Evolutionary conservation across 2,329 filamentous ascomycete species (phyloP).

Genomic region (Penicillium sp.): DNA sequence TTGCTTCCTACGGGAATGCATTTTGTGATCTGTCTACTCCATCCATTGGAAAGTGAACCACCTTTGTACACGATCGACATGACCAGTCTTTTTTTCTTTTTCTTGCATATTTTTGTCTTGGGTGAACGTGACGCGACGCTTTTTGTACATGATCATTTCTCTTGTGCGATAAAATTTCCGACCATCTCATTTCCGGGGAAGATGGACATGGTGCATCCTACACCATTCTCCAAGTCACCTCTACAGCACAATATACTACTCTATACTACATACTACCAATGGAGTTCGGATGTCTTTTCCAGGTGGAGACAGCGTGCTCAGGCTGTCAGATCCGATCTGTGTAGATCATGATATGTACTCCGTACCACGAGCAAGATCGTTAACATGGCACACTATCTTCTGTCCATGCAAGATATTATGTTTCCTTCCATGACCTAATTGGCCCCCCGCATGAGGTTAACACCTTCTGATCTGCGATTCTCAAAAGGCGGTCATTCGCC

Average conservation of each 20-base stretch:
- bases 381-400: too few relatives aligned
- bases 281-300: constrained; percentile 2
- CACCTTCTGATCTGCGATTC: too few relatives aligned
- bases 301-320: constrained; percentile 1
- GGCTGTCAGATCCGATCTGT: constrained; percentile 1
- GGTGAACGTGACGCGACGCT: constrained; percentile 2
- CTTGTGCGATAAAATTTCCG: constrained; percentile 6
- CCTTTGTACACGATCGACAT: constrained; percentile 28
- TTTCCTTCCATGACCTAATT: too few relatives aligned
- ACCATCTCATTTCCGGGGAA: too few relatives aligned
- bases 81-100: constrained; percentile 18
- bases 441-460: too few relatives aligned
- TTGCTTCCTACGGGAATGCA: constrained; percentile 6
- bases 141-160: constrained; percentile 17
- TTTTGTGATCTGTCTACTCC: constrained; percentile 9
- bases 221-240: too few relatives aligned
- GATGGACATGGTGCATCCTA: too few relatives aligned
- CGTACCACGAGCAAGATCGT: too few relatives aligned
- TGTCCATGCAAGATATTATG: too few relatives aligned
- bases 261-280: neutral
- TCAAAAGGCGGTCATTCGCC: neutral
- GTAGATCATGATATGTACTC: constrained; percentile 17
- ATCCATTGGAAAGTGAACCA: constrained; percentile 10
- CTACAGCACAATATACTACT: too few relatives aligned
- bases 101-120: constrained; percentile 19